These are phyloP conservation scores for Ceratocystis alfenasii DNA, from an alignment of 2,329 filamentous ascomycete species.

Conservation along the genomic window DNA sequence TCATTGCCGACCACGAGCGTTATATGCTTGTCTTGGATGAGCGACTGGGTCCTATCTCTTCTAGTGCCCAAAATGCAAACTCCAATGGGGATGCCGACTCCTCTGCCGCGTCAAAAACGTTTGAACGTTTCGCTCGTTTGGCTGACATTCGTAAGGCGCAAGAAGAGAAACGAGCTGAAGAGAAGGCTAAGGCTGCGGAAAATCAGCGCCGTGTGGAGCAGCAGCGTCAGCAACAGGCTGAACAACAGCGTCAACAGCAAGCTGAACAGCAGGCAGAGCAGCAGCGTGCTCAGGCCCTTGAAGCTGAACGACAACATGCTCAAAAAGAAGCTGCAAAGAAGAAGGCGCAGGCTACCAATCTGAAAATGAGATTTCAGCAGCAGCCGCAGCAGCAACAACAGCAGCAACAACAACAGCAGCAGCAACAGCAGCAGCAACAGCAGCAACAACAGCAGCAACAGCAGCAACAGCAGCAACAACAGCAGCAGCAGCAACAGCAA, in stretches of 20 bases:
- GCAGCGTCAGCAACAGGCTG: conserved; percentile 36
- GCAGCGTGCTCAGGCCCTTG: conserved; percentile 32
- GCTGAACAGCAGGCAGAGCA: conserved; percentile 38
- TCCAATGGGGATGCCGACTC: conserved; percentile 60
- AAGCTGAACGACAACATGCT: conserved; percentile 24
- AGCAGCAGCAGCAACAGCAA: conserved; percentile 28
- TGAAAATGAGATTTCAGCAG: conserved; percentile 28
- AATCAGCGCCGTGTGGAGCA: conserved; percentile 43
- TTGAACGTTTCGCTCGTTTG: conserved; percentile 83
- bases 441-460: conserved; percentile 27
- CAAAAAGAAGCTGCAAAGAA: conserved; percentile 18
- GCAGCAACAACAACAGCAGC: conserved; percentile 23
- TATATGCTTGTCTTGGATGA: conserved; percentile 92
- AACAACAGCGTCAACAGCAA: conserved; percentile 35
- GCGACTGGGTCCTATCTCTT: conserved; percentile 51
- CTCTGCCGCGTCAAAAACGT: conserved; percentile 57
- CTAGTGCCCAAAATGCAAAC: conserved; percentile 44
- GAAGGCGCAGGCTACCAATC: background rate
- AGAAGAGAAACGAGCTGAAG: conserved; percentile 62
- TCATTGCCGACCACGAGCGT: conserved; percentile 76
- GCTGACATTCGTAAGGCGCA: conserved; percentile 71
- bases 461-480: conserved; percentile 23
- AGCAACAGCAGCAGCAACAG: conserved; percentile 27
- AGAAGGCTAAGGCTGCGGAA: conserved; percentile 56
- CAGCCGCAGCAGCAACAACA: background rate